phyloP scores from a whole-genome alignment of 768 basidiomycete species.

The Gyrodon lividus region DNA sequence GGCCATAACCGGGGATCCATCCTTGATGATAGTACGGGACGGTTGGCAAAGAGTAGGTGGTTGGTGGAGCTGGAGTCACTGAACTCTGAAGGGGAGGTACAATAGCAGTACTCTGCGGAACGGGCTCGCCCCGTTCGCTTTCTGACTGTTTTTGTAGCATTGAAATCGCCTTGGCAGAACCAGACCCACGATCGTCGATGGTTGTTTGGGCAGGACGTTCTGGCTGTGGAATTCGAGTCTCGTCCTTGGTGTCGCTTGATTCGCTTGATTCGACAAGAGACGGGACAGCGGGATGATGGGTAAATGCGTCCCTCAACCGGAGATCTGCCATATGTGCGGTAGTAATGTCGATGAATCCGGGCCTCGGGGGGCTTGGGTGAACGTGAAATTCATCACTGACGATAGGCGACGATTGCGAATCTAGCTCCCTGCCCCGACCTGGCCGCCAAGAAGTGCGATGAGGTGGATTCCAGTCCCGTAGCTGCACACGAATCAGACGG shows the following conservation, averaged over 20 bases:
- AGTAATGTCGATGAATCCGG: constrained; percentile 8
- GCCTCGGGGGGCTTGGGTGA: constrained; percentile 11
- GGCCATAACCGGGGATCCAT: constrained; percentile 55
- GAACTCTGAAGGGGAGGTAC: constrained; percentile 30
- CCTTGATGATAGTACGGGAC: constrained; percentile 49
- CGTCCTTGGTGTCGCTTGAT: constrained; percentile 20
- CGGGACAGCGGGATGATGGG: background rate
- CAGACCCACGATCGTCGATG: background rate
- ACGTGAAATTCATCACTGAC: constrained; percentile 8
- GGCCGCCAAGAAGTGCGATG: constrained; percentile 42
- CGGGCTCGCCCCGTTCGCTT: constrained; percentile 25
- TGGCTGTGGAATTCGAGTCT: background rate
- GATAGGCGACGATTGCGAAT: constrained; percentile 20
- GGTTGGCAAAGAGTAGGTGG: constrained; percentile 39
- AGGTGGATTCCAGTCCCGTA: constrained; percentile 66
- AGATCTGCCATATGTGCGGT: constrained; percentile 12
- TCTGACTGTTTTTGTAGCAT: constrained; percentile 18
- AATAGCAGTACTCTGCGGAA: constrained; percentile 2
- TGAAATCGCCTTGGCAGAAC: constrained; percentile 4
- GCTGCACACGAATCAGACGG: constrained; percentile 71
- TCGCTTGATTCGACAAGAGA: constrained; percentile 9
- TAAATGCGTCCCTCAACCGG: constrained; percentile 5
- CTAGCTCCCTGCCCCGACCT: constrained; percentile 38
- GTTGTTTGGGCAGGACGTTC: background rate
- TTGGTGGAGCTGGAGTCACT: constrained; percentile 19